A percentile compares a stretch with the other conserved stretches of the same genome.
Evolutionary conservation across 345 rosid genomes (phyloP).

Genomic region (Citrus glauca): DNA sequence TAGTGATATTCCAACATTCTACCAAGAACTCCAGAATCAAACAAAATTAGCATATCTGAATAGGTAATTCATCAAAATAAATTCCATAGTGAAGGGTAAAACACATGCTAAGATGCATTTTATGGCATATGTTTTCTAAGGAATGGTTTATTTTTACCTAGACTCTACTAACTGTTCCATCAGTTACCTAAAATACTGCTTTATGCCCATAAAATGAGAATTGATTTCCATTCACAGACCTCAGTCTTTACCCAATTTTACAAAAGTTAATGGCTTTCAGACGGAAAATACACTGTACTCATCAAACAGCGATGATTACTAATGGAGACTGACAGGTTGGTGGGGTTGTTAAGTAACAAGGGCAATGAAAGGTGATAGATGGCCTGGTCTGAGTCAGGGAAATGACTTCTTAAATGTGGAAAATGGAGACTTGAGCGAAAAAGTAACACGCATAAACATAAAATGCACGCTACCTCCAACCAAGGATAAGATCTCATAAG

Average conservation of each 20-base stretch:
- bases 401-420: too few species aligned
- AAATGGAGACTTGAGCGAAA: background rate
- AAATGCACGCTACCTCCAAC: slow-evolving; percentile 67
- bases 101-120: background rate
- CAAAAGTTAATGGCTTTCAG: background rate
- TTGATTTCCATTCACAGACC: background rate
- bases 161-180: background rate
- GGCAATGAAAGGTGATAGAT: background rate
- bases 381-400: background rate
- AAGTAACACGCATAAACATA: slow-evolving; percentile 6
- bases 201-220: background rate
- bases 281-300: background rate
- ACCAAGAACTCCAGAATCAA: background rate
- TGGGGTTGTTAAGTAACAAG: background rate
- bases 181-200: background rate
- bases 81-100: background rate
- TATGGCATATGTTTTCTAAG: background rate
- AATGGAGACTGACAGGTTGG: background rate
- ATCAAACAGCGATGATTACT: background rate
- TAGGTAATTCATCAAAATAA: background rate
- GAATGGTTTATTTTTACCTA: background rate
- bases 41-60: background rate
- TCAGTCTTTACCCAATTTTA: background rate
- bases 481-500: slow-evolving; percentile 85
- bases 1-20: background rate